Conservation (phyloP, 140 eudicot genomes). For the Eryngium alpinum region DNA sequence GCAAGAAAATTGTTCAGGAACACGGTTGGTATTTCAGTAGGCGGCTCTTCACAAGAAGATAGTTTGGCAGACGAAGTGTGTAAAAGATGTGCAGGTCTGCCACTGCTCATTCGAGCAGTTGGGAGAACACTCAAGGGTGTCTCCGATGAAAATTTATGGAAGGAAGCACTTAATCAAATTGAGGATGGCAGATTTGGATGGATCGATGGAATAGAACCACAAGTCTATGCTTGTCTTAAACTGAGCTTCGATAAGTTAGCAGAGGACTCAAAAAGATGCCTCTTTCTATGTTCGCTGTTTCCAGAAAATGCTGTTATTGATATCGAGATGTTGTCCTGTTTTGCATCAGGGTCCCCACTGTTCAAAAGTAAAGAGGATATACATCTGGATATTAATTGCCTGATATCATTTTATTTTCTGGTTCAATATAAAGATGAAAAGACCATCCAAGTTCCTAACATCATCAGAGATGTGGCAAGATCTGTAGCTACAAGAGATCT, state of each 20-base stretch:
- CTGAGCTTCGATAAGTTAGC: conserved; percentile 11
- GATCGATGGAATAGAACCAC: no score
- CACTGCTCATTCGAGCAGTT: conserved; percentile 12
- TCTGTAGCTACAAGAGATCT: neutral
- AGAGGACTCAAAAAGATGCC: conserved; percentile 7
- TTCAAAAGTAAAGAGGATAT: neutral
- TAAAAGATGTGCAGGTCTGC: conserved; percentile 9
- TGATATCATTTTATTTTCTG: conserved; percentile 8
- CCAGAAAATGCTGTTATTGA: conserved; percentile 2
- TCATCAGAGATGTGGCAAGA: no score
- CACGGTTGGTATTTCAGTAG: neutral
- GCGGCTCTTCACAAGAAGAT: neutral
- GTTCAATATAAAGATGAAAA: neutral
- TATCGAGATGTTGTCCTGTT: neutral
- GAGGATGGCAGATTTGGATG: neutral
- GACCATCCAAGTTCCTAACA: neutral
- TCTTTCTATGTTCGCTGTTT: conserved; percentile 14
- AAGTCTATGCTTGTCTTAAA: neutral
- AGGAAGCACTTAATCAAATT: neutral
- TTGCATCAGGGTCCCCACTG: neutral
- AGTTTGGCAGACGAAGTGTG: neutral
- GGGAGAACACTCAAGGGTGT: conserved; percentile 5
- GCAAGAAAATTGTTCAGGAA: conserved; percentile 13
- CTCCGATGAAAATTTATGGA: neutral
- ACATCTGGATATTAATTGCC: neutral